Evolutionary conservation across 2,329 filamentous ascomycete species (phyloP), one percentile per base, ranked within the genome.

Genomic region (Verticillium tricorpus): DNA sequence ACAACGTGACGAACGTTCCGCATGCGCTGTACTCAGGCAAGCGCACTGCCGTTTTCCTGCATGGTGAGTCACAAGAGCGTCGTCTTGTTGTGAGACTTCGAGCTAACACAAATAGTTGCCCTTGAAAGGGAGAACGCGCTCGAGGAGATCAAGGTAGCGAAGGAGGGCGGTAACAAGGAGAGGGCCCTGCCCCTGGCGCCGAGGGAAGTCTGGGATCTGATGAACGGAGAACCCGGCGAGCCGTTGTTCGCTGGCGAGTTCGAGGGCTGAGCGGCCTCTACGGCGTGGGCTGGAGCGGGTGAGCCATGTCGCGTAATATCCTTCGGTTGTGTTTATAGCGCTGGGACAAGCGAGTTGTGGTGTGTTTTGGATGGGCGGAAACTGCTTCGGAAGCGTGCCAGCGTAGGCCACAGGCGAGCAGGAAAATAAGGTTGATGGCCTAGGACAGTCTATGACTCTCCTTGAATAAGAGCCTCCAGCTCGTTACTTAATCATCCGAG

Each of bases 1-100:
- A 87, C 60, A 81, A 81, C n/a, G 74, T 77, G 9, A 87, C 84
- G 3, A 88, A 88, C 64, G 80, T 88, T 0, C 84, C 84, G 0
- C 85, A 87, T 64, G 85, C 86, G 0, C 78, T 88, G 67, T 88
- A 77, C 67, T 82, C 75, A 14, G 85, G 85, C 2, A 88, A 88
- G 77, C 72, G 79, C 34, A 76, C 84, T 0, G 85, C 82, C 5
- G 84, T 88, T 1, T 85, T 73, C 57, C 62, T 85, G 5, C 85
- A 88, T 65, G 78, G 84, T 85, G 68, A 75, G 82, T 74, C 54
- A 14, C 52, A 28, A 5, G 4, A 31, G 52, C 14, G 7, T 32
- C 28, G 28, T 28, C 17, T 19, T 6, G 12, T 3, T 6, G 6
- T 19, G 7, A 3, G 22, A 55, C 9, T 15, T 4, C 2, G 9